Evolutionary conservation across 495 filamentous ascomycete genomes (phyloP).

Genomic region (Margaritispora aquatica): DNA sequence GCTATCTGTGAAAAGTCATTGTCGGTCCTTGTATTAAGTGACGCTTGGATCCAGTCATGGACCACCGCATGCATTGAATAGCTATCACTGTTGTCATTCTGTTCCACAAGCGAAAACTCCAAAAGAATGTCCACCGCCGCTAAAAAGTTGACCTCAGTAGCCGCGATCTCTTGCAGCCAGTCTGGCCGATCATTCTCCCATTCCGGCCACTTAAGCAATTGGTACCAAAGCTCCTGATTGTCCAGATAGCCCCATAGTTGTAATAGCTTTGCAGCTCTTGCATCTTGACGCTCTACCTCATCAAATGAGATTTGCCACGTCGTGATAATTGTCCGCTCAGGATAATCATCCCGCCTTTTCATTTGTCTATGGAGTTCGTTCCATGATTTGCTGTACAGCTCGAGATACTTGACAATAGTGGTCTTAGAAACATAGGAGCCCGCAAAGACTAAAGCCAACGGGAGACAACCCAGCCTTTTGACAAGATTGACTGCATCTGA

Average conservation of each 20-base stretch:
- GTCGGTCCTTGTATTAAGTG: no score
- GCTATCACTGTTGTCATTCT: no score
- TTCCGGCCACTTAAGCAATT: slow-evolving; percentile 27
- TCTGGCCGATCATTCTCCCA: no score
- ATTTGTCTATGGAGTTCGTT: slow-evolving; percentile 20
- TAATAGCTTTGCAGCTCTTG: slow-evolving; percentile 33
- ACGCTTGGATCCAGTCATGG: no score
- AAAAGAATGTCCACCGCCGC: slow-evolving; percentile 19
- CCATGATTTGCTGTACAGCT: slow-evolving; percentile 27
- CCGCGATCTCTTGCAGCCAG: slow-evolving; percentile 15
- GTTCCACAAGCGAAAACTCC: slow-evolving; percentile 28
- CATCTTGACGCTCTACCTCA: slow-evolving; percentile 31
- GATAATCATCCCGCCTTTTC: slow-evolving; percentile 24
- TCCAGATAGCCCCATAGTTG: slow-evolving; percentile 40
- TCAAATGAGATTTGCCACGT: slow-evolving; percentile 42
- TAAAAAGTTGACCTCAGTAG: slow-evolving; percentile 22
- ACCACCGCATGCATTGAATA: no score
- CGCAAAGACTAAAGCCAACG: slow-evolving; percentile 28
- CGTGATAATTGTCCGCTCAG: slow-evolving; percentile 30
- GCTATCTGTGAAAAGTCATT: no score
- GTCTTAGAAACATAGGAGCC: slow-evolving; percentile 28
- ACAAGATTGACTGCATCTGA: slow-evolving; percentile 22
- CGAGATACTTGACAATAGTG: slow-evolving; percentile 17
- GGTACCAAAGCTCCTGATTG: slow-evolving; percentile 46
- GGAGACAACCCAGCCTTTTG: slow-evolving; percentile 23